These are phyloP conservation scores for Claviceps sp. DNA, from an alignment of 2,329 filamentous ascomycete species.

Conservation along the genomic window DNA sequence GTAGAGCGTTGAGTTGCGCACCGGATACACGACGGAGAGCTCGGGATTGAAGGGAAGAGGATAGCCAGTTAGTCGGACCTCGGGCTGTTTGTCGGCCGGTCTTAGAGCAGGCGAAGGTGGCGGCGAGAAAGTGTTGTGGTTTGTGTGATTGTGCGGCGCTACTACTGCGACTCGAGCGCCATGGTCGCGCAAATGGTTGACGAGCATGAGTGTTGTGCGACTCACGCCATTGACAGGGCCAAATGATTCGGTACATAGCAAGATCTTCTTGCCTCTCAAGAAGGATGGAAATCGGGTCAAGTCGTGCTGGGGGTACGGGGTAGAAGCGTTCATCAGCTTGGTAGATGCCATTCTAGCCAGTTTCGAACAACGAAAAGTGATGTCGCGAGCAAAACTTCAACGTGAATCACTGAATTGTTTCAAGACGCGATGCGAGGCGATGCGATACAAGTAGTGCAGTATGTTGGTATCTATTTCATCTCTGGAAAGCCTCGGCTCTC, in stretches of 20 bases:
- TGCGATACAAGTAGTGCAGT: background rate
- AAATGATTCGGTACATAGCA: slow-evolving; percentile 59
- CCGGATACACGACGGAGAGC: slow-evolving; percentile 55
- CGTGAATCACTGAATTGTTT: background rate
- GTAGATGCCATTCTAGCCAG: slow-evolving; percentile 8
- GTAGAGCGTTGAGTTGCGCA: slow-evolving; percentile 49
- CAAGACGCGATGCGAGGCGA: background rate
- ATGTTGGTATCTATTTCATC: background rate
- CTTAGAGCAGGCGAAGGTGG: slow-evolving; percentile 20
- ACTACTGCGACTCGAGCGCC: slow-evolving; percentile 54
- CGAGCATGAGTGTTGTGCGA: slow-evolving; percentile 54
- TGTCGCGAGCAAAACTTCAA: background rate
- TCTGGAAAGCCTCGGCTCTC: background rate
- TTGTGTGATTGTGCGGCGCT: slow-evolving; percentile 44
- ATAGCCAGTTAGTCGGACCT: slow-evolving; percentile 49
- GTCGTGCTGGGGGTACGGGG: slow-evolving; percentile 21
- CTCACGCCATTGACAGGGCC: slow-evolving; percentile 64
- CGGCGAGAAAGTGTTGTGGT: slow-evolving; percentile 40
- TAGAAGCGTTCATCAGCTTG: slow-evolving; percentile 2
- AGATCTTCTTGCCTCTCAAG: slow-evolving; percentile 46
- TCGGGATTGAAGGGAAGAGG: slow-evolving; percentile 60
- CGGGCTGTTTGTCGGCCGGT: slow-evolving; percentile 23
- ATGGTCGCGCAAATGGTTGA: slow-evolving; percentile 51
- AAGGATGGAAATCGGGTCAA: slow-evolving; percentile 30
- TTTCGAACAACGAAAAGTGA: background rate